These are phyloP conservation scores for Geranium brycei DNA, from an alignment of 345 rosid species.

Conservation along the genomic window DNA sequence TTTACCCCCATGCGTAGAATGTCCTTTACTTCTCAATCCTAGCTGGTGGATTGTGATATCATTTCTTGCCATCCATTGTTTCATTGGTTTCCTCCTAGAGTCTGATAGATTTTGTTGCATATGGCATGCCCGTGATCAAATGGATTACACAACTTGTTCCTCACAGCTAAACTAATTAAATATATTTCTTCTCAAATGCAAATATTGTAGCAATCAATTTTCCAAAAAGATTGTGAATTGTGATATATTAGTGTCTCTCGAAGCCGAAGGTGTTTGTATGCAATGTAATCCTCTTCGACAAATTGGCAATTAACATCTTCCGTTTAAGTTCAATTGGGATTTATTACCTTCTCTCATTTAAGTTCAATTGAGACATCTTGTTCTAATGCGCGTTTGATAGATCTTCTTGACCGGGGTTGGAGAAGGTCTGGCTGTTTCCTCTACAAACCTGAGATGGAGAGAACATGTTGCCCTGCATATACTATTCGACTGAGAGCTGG, in stretches of 20 bases:
- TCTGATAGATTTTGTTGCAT: background rate
- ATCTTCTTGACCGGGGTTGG: constrained; percentile 94
- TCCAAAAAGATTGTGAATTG: background rate
- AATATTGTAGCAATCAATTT: background rate
- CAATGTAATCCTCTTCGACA: no score
- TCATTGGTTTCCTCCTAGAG: background rate
- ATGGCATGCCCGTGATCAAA: no score
- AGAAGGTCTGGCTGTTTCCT: constrained; percentile 78
- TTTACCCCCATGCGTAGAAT: background rate
- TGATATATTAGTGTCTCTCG: background rate
- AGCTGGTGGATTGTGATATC: background rate
- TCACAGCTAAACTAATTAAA: background rate
- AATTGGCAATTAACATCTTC: no score
- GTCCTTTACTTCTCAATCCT: background rate
- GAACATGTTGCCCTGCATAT: constrained; percentile 90
- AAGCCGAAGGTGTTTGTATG: background rate
- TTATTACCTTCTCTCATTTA: no score
- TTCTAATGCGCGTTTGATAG: constrained; percentile 17
- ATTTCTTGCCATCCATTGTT: background rate
- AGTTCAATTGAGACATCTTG: background rate
- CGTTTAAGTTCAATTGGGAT: background rate
- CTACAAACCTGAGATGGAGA: constrained; percentile 86
- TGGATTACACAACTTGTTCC: no score
- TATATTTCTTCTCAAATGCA: background rate
- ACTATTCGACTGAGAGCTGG: constrained; percentile 74